Evolutionary conservation across 2,329 filamentous ascomycete species (phyloP), one percentile per base, ranked within the genome.

Genomic region (Talaromyces sp.): DNA sequence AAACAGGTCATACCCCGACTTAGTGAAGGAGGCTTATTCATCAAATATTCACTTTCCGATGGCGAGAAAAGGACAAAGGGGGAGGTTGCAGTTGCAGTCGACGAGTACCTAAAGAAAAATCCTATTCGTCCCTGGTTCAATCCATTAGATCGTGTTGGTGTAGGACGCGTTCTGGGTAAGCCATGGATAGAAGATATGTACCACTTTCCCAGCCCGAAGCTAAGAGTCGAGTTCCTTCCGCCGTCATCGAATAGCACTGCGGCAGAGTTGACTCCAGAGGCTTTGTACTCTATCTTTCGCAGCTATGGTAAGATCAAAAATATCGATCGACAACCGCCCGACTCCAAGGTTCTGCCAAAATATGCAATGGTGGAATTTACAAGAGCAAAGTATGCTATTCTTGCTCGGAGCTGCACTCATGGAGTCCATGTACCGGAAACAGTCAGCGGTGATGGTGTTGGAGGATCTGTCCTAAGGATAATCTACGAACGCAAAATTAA

Each of bases 141-240:
- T 70, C 93, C 93, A 0, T 89, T 97, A 69, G 84, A 87, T 24
- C 80, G 85, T 14, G 89, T 96, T 64, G 85, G 86, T 58, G 87
- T 88, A 3, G 87, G 88, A 27, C 80, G 93, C 7, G 95, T 99
- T 2, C 84, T 87, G 63, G 95, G 95, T 10, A 87, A 89, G 24
- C 95, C 95, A 0, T 99, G 95, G 95, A 85, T 98, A 2, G 95
- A 98, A 73, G 95, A 99, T 74, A 81, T 99, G 33, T 90, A 92
- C 70, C 87, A 93, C 7, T 88, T 93, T 60, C 95, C 95, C 0
- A 92, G 89, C 65, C 83, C 83, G 47, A 85, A 91, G 33, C 73
- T 99, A 43, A 90, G 87, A 70, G 88, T 97, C 24, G 94, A 98
- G 73, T 98, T 97, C 69, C 84, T 94, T 8, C 87, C 93, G 3